Evolutionary conservation across 1,284 basidiomycete genomes (phyloP).

Genomic region (Anthracocystis panici-leucophaei): DNA sequence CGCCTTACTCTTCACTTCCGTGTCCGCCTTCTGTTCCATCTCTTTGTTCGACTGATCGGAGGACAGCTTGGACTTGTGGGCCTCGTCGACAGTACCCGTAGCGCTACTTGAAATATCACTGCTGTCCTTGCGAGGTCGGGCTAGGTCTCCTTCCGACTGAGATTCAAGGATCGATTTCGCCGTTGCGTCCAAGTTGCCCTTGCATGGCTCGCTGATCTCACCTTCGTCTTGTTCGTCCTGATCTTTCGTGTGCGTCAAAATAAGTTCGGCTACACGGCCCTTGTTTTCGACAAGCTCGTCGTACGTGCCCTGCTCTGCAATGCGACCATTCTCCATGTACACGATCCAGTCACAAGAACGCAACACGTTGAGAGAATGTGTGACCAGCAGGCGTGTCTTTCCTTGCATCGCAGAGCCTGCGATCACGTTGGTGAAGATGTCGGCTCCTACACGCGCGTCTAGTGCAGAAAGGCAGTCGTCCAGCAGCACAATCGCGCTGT

Average conservation of each 20-base stretch:
- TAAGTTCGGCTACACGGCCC: slow-evolving; percentile 73
- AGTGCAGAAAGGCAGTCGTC: slow-evolving; percentile 76
- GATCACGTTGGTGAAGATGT: slow-evolving; percentile 71
- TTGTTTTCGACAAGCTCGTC: slow-evolving; percentile 79
- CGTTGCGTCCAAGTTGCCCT: slow-evolving; percentile 9
- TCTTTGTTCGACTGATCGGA: not conserved
- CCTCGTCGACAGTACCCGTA: too few species aligned
- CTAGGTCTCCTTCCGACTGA: too few species aligned
- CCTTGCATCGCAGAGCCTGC: slow-evolving; percentile 16
- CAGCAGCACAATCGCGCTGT: slow-evolving; percentile 84
- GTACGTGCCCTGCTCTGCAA: slow-evolving; percentile 76
- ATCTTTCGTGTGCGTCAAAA: slow-evolving; percentile 11
- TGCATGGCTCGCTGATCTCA: slow-evolving; percentile 50
- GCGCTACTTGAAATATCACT: too few species aligned
- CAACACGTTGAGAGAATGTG: slow-evolving; percentile 39
- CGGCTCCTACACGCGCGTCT: slow-evolving; percentile 87
- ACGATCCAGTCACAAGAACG: slow-evolving; percentile 31
- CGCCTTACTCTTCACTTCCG: slow-evolving; percentile 1
- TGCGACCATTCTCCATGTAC: slow-evolving; percentile 34
- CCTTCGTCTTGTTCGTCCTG: slow-evolving; percentile 66
- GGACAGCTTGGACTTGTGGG: not conserved
- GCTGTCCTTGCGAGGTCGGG: slow-evolving; percentile 14
- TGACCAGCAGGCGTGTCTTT: slow-evolving; percentile 42
- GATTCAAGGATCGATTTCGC: not conserved
- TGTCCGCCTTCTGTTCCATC: too few species aligned